These are phyloP conservation scores for Tetrapisispora iriomotensis DNA, from an alignment of 805 yeast species.

Conservation along the genomic window DNA sequence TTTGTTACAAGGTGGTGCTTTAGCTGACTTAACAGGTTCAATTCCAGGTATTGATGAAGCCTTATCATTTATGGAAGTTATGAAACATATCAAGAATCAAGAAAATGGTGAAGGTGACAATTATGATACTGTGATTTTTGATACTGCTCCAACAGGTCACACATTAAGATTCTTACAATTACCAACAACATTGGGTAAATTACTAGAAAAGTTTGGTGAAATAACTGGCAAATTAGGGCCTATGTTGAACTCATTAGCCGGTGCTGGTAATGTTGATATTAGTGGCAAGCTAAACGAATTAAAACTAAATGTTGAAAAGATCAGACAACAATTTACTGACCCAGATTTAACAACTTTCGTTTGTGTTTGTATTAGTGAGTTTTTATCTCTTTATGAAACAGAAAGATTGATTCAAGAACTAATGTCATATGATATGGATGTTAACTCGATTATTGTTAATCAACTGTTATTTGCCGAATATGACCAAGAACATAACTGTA, in stretches of 20 bases:
- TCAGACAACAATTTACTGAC: constrained; percentile 88
- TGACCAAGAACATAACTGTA: constrained; percentile 63
- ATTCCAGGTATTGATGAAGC: constrained; percentile 99
- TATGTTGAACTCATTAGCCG: constrained; percentile 68
- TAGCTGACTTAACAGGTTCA: constrained; percentile 80
- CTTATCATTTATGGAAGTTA: constrained; percentile 91
- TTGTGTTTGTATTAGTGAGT: constrained; percentile 96
- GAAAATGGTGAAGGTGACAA: constrained; percentile 33
- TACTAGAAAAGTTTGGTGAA: constrained; percentile 79
- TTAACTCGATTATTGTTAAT: constrained; percentile 90
- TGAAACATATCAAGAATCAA: constrained; percentile 88
- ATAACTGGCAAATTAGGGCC: constrained; percentile 85
- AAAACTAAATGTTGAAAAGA: constrained; percentile 73
- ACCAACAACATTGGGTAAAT: constrained; percentile 84
- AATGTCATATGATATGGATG: constrained; percentile 90
- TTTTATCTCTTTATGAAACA: constrained; percentile 89
- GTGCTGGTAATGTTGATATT: constrained; percentile 59
- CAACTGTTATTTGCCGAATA: constrained; percentile 81
- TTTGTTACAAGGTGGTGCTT: constrained; percentile 31
- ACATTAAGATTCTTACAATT: constrained; percentile 89
- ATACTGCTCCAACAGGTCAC: constrained; percentile 99
- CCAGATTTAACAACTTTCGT: constrained; percentile 93
- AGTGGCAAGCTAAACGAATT: constrained; percentile 50
- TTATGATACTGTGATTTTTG: constrained; percentile 87
- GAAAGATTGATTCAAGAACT: constrained; percentile 97